These are phyloP conservation scores for Boletus rubropictus DNA, from an alignment of 768 basidiomycete genomes.

Conservation along the genomic window DNA sequence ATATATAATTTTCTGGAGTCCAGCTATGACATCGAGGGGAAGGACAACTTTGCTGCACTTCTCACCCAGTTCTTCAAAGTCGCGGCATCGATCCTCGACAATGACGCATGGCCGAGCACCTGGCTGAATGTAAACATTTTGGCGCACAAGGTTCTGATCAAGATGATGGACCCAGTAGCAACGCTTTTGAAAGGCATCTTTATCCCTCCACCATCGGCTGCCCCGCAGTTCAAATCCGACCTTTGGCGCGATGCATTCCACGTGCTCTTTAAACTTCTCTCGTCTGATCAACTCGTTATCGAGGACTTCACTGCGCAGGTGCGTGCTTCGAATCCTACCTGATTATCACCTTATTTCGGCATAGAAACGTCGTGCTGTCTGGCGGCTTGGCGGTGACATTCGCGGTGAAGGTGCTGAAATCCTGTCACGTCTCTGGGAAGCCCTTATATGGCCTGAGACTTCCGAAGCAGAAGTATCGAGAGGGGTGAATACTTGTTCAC, in stretches of 20 bases:
- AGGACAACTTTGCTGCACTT: slow-evolving; percentile 65
- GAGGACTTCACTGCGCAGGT: slow-evolving; percentile 96
- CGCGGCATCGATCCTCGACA: slow-evolving; percentile 71
- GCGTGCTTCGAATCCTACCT: slow-evolving; percentile 9
- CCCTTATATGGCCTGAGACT: slow-evolving; percentile 70
- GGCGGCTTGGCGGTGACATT: slow-evolving; percentile 94
- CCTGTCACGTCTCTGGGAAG: slow-evolving; percentile 76
- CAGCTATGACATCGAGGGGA: slow-evolving; percentile 83
- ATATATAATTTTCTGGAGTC: slow-evolving; percentile 75
- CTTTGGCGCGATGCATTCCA: slow-evolving; percentile 81
- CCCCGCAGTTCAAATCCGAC: slow-evolving; percentile 61
- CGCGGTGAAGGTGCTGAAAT: slow-evolving; percentile 86
- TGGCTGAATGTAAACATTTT: slow-evolving; percentile 92
- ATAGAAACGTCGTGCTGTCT: slow-evolving; percentile 90
- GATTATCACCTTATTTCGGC: slow-evolving; percentile 3
- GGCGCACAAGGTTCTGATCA: slow-evolving; percentile 81
- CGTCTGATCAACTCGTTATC: slow-evolving; percentile 87
- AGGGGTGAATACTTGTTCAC: slow-evolving; percentile 47
- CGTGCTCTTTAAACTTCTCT: slow-evolving; percentile 78
- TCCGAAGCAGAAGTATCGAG: slow-evolving; percentile 47
- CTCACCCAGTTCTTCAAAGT: slow-evolving; percentile 79
- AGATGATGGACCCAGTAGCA: slow-evolving; percentile 79
- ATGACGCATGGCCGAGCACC: slow-evolving; percentile 81
- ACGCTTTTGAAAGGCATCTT: slow-evolving; percentile 75
- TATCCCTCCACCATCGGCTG: slow-evolving; percentile 61